Evolutionary conservation across 1,139 yeast genomes (phyloP), one percentile per base, ranked within the genome.

Genomic region (Hyphopichia buzzinii): DNA sequence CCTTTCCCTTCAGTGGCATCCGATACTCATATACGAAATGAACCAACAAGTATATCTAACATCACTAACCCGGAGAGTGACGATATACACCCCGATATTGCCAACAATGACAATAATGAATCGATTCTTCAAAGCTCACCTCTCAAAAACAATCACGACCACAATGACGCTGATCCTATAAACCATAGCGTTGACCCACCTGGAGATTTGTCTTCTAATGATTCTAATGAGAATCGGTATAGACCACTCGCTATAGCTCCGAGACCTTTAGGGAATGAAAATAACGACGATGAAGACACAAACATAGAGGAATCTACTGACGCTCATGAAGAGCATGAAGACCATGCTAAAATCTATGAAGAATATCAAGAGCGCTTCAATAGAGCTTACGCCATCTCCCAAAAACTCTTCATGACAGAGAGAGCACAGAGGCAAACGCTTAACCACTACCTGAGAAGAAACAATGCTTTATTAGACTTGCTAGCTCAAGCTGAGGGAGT

Each of bases 391-490:
- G 42, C 49, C 7, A 41, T 42, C 38, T 61, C 69, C 5, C 50
- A 50, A 24, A 42, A 49, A 29, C 48, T 70, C 15, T 63, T 59
- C 43, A 49, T 57, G 25, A 47, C 52, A 7, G 74, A 69, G 44
- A 49, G 51, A 36, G 50, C 60, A 15, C 72, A 64, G 41, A 48
- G 74, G 23, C 62, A 62, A 31, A 51, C 73, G 2, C 44, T 70
- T 24, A 44, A 56, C 28, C 62, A 55, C 41, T 67, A 59, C 39
- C 60, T 65, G 32, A 50, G 75, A 34, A 52, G 73, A 37, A 68
- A 67, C 42, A 62, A 66, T 36, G 70, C 73, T 0, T 30, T 70
- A 17, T 45, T 70, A 17, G 64, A 62, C 26, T 36, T 67, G 8
- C 42, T 70, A 16, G 50, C 45, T 4, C 55, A 57, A 25, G 34